Evolutionary conservation across 805 yeast genomes (phyloP), one percentile per base, ranked within the genome.

Genomic region (Wickerhamiella lipophila): DNA sequence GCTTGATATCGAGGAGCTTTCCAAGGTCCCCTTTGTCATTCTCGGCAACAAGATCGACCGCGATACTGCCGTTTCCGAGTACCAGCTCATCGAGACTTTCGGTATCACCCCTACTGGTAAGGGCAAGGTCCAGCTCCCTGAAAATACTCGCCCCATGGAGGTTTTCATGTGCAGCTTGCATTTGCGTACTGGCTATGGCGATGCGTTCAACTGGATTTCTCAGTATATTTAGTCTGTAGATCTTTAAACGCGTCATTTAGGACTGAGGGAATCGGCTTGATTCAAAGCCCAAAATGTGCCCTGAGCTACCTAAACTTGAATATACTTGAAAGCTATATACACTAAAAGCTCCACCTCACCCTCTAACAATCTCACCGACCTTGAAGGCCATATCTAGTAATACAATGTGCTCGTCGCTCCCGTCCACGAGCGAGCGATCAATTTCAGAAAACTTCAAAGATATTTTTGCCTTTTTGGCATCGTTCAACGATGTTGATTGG

Each of bases 181-280:
- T 50, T 83, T 88, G 95, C 85, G 97, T 76, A 88, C 85, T 68
- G 99, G 98, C 60, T 92, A 92, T 68, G 94, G 95, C 53, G 97
- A 92, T 60, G 98, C 95, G 55, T 87, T 92, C 77, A 83, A 86
- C 76, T 92, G 96, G 97, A 78, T 92, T 63, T 86, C 96, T 53
- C 95, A 92, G 71, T 89, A 83, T 69, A 89, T 89, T 60, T 89
- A 75, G 42, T 34, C 21, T 29, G 11, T 29, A 29, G 6, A 29
- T 25, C n/a, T n/a, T n/a, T n/a, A n/a, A n/a, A n/a, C n/a, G n/a
- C n/a, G n/a, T n/a, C n/a, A n/a, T n/a, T n/a, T n/a, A n/a, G n/a
- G n/a, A n/a, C n/a, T n/a, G n/a, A n/a, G n/a, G n/a, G n/a, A n/a
- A n/a, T n/a, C n/a, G n/a, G n/a, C n/a, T n/a, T n/a, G n/a, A n/a